phyloP scores from a whole-genome alignment of 208 protist species.

The Sergeia podlipaevii region DNA sequence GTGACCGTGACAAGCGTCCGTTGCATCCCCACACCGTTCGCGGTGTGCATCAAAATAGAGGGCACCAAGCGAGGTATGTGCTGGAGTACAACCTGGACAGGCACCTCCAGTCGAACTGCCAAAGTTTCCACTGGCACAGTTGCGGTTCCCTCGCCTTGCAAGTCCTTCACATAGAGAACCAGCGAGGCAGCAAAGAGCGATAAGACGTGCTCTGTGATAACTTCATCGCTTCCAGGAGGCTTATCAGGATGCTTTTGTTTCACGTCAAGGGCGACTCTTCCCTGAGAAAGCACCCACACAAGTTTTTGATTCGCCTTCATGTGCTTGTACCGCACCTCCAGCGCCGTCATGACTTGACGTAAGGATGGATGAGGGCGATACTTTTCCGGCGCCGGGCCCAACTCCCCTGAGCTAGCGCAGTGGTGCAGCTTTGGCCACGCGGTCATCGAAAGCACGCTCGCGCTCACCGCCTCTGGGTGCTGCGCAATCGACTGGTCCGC shows the following conservation, averaged over 20 bases:
- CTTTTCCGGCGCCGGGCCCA: slow-evolving; percentile 23
- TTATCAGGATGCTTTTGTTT: slow-evolving; percentile 40
- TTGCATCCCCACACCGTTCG: slow-evolving; percentile 17
- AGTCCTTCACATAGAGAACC: slow-evolving; percentile 55
- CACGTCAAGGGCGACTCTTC: slow-evolving; percentile 58
- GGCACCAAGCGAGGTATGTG: slow-evolving; percentile 25
- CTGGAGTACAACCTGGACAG: slow-evolving; percentile 17
- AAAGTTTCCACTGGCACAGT: slow-evolving; percentile 12
- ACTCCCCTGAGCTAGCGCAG: slow-evolving; percentile 17
- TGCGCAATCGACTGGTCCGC: background rate
- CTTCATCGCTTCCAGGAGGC: slow-evolving; percentile 4
- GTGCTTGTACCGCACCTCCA: slow-evolving; percentile 51
- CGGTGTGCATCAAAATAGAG: slow-evolving; percentile 18
- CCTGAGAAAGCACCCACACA: slow-evolving; percentile 59
- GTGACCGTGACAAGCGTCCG: slow-evolving; percentile 12
- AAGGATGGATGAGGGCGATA: slow-evolving; percentile 62
- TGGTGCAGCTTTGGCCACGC: slow-evolving; percentile 56
- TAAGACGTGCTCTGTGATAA: slow-evolving; percentile 35
- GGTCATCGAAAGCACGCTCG: slow-evolving; percentile 69
- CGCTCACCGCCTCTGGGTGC: slow-evolving; percentile 22
- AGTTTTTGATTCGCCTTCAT: slow-evolving; percentile 65
- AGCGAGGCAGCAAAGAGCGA: slow-evolving; percentile 75
- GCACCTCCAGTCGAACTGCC: slow-evolving; percentile 18
- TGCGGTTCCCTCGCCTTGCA: slow-evolving; percentile 5
- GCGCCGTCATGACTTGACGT: slow-evolving; percentile 40